These are phyloP conservation scores for Suillus spraguei DNA, from an alignment of 768 basidiomycete species.

Conservation along the genomic window DNA sequence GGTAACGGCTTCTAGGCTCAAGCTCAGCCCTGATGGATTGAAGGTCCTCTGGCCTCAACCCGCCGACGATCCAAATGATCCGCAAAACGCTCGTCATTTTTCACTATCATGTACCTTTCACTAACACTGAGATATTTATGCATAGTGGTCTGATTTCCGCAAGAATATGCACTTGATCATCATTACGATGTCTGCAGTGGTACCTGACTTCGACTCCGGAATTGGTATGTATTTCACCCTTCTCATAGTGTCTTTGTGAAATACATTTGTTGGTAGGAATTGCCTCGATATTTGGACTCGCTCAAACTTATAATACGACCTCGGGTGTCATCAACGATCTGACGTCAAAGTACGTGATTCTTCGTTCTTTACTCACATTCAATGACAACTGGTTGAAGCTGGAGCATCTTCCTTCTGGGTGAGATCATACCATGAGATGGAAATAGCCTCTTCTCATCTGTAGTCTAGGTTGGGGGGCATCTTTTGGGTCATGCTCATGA, in stretches of 20 bases:
- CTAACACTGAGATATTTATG: background rate
- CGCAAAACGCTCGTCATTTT: conserved; percentile 49
- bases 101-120: background rate
- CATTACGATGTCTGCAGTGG: conserved; percentile 52
- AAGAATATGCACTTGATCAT: conserved; percentile 51
- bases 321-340: conserved; percentile 51
- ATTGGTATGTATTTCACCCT: conserved; percentile 38
- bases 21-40: conserved; percentile 46
- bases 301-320: conserved; percentile 45
- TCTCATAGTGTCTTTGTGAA: background rate
- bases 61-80: conserved; percentile 49
- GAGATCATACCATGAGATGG: background rate
- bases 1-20: conserved; percentile 44
- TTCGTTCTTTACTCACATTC: background rate
- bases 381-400: conserved; percentile 26
- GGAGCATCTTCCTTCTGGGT: conserved; percentile 54
- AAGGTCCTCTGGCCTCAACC: conserved; percentile 61
- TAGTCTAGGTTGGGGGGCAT: conserved; percentile 33
- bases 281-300: conserved; percentile 51
- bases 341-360: conserved; percentile 41
- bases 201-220: conserved; percentile 57
- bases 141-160: conserved; percentile 45
- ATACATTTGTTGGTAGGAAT: conserved; percentile 39
- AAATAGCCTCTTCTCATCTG: background rate
- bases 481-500: conserved; percentile 33